These are phyloP conservation scores for Claviceps pazoutovae DNA, from an alignment of 2,329 filamentous ascomycete genomes.

Conservation along the genomic window DNA sequence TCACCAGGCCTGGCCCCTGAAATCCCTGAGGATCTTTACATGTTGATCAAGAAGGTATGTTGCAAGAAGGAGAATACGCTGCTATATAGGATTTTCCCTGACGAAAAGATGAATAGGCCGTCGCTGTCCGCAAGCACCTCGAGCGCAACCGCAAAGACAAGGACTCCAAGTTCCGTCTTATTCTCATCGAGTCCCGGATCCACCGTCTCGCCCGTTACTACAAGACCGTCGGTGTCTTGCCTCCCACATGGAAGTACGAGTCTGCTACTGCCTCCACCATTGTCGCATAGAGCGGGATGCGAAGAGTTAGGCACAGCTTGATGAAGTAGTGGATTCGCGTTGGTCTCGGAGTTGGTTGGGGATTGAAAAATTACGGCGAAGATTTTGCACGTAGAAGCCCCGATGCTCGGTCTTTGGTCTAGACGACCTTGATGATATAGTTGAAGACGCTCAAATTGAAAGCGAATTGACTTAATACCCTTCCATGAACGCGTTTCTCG, in stretches of 20 bases:
- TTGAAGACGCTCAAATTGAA: slow-evolving; percentile 19
- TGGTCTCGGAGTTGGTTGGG: slow-evolving; percentile 34
- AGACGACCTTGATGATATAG: slow-evolving; percentile 16
- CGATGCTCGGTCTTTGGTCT: slow-evolving; percentile 26
- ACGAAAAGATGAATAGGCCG: slow-evolving; percentile 45
- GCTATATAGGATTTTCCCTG: neutral
- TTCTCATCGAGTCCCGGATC: slow-evolving; percentile 99
- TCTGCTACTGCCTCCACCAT: slow-evolving; percentile 88
- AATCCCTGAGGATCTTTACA: slow-evolving; percentile 98
- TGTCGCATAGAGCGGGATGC: slow-evolving; percentile 55
- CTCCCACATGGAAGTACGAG: slow-evolving; percentile 99
- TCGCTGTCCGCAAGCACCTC: slow-evolving; percentile 98
- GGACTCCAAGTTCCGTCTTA: slow-evolving; percentile 99
- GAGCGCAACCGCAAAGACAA: slow-evolving; percentile 99
- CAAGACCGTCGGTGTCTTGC: slow-evolving; percentile 78
- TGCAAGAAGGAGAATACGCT: neutral
- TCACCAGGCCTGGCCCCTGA: slow-evolving; percentile 90
- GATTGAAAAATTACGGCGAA: slow-evolving; percentile 22
- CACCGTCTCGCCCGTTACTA: slow-evolving; percentile 99
- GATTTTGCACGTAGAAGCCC: slow-evolving; percentile 29
- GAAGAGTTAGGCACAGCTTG: slow-evolving; percentile 1
- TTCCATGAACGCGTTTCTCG: neutral
- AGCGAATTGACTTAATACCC: slow-evolving; percentile 13
- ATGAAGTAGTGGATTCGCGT: slow-evolving; percentile 18
- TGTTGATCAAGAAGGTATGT: slow-evolving; percentile 98